phyloP scores from a whole-genome alignment of 805 yeast genomes.

The Zygotorulaspora sp. region DNA sequence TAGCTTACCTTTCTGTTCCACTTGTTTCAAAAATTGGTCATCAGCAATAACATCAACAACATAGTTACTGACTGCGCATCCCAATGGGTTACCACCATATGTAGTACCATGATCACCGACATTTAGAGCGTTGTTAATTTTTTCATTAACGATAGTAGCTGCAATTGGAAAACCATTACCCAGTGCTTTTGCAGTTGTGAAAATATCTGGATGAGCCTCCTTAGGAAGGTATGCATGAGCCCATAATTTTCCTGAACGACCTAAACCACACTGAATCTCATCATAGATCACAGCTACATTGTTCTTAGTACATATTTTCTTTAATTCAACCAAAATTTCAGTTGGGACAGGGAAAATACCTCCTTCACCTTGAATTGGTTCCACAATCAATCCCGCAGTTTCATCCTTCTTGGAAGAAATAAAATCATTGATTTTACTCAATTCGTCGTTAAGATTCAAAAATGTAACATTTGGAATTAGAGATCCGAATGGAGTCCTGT shows the following conservation, averaged over 20 bases:
- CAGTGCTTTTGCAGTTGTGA: constrained; percentile 92
- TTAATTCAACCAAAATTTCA: constrained; percentile 63
- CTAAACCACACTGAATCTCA: constrained; percentile 96
- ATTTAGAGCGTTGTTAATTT: constrained; percentile 62
- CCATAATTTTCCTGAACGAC: constrained; percentile 91
- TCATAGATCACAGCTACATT: constrained; percentile 81
- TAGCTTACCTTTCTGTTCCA: constrained; percentile 54
- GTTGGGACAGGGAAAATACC: constrained; percentile 69
- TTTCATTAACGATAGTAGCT: constrained; percentile 82
- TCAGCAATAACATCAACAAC: constrained; percentile 68
- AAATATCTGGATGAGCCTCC: constrained; percentile 88
- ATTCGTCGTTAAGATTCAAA: constrained; percentile 36
- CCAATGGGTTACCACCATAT: constrained; percentile 95
- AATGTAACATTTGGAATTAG: constrained; percentile 78
- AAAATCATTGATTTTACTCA: constrained; percentile 24
- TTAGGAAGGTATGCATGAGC: constrained; percentile 73
- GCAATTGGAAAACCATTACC: constrained; percentile 97
- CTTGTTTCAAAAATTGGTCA: constrained; percentile 54
- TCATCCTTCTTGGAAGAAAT: constrained; percentile 37
- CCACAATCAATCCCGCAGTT: constrained; percentile 83
- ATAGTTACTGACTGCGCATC: constrained; percentile 71
- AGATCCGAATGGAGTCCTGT: constrained; percentile 87
- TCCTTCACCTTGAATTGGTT: constrained; percentile 98
- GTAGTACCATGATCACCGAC: constrained; percentile 99
- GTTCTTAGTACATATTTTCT: constrained; percentile 59